A percentile compares a stretch with the other conserved stretches of the same genome.
phyloP scores from a whole-genome alignment of 352 stramenopile genomes.

The Phytophthora sp. region DNA sequence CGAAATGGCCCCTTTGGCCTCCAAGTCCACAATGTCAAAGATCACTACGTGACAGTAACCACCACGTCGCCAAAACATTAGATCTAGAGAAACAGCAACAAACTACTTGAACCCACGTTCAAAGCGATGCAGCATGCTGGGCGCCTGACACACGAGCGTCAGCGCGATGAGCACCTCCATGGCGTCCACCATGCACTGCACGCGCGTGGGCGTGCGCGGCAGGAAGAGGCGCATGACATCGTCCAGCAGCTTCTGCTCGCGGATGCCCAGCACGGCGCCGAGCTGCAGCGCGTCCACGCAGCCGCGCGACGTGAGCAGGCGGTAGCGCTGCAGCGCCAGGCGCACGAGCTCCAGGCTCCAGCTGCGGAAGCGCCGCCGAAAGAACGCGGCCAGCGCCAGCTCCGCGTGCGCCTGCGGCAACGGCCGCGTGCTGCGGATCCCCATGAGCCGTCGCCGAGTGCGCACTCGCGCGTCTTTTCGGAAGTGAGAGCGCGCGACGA shows the following conservation, averaged over 20 bases:
- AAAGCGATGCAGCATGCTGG: conserved; percentile 62
- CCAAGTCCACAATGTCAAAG: conserved; percentile 62
- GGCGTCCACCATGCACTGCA: conserved; percentile 73
- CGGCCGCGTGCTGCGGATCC: conserved; percentile 64
- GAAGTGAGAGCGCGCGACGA: not conserved
- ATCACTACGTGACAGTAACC: conserved; percentile 54
- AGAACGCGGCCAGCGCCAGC: conserved; percentile 53
- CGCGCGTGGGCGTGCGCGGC: conserved; percentile 55
- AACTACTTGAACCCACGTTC: no score
- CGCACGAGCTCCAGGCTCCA: conserved; percentile 66
- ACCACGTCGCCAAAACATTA: not conserved
- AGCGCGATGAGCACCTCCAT: conserved; percentile 73
- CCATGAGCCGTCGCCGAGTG: conserved; percentile 45
- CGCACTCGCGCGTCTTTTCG: conserved; percentile 8
- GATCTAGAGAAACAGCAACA: no score
- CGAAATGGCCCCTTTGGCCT: conserved; percentile 39
- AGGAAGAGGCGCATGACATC: conserved; percentile 60
- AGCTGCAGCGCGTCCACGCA: conserved; percentile 71
- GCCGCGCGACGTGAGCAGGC: conserved; percentile 54
- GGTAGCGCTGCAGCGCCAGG: conserved; percentile 60
- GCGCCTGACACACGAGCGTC: conserved; percentile 66
- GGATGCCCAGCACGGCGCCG: conserved; percentile 51
- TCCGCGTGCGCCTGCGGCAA: conserved; percentile 46
- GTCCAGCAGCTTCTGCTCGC: conserved; percentile 51
- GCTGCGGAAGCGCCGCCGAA: conserved; percentile 56